Conservation (phyloP, 2,329 filamentous ascomycete species). For the Fusarium metavorans region DNA sequence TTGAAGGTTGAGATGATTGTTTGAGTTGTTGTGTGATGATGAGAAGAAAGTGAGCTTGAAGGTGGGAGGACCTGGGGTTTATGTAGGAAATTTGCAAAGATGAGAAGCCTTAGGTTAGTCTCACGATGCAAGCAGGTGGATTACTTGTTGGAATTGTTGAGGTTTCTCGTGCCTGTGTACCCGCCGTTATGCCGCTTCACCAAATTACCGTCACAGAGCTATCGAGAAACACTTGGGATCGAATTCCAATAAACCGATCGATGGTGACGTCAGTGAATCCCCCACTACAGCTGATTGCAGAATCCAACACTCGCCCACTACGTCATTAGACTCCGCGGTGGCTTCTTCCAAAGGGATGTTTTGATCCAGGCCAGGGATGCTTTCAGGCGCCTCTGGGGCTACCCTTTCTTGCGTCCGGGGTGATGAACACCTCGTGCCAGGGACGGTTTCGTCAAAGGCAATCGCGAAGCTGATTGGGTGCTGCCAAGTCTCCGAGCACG, state of each 20-base stretch:
- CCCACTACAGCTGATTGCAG: conserved; percentile 1
- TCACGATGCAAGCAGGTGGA: conserved; percentile 18
- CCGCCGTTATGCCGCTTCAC: conserved; percentile 6
- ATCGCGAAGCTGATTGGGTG: conserved; percentile 25
- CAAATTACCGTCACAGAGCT: neutral
- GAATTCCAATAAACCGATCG: conserved; percentile 2
- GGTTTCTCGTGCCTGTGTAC: conserved; percentile 1
- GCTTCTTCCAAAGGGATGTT: conserved; percentile 13
- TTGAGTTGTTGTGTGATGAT: conserved; percentile 30
- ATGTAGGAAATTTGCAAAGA: conserved; percentile 29
- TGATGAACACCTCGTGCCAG: conserved; percentile 6
- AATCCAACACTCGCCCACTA: conserved; percentile 9
- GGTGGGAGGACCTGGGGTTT: conserved; percentile 32
- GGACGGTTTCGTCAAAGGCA: neutral
- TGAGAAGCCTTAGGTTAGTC: conserved; percentile 9
- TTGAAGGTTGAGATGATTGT: conserved; percentile 29
- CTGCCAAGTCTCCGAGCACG: conserved; percentile 14
- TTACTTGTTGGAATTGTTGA: neutral
- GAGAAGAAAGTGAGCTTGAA: neutral
- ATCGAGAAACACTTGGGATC: conserved; percentile 14
- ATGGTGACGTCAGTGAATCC: conserved; percentile 30
- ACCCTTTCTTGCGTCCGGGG: conserved; percentile 27
- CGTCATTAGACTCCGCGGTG: conserved; percentile 33
- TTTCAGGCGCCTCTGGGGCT: conserved; percentile 14
- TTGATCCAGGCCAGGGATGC: conserved; percentile 21